Base-by-base conservation (phyloP, 2,329 filamentous ascomycete species). In the Neofusicoccum cordaticola region DNA sequence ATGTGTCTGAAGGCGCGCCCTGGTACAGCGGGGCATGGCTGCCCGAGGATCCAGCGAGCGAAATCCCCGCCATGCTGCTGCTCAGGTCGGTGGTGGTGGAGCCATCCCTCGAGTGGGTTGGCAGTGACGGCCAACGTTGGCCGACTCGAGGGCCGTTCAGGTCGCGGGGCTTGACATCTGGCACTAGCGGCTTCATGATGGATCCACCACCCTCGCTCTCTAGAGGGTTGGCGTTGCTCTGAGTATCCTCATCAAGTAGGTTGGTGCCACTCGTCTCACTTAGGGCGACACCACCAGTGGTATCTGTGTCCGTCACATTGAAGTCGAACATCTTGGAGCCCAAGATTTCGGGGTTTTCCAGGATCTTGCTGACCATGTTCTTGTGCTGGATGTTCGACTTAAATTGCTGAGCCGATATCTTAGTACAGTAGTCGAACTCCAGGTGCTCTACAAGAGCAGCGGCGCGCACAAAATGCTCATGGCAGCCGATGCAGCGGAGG, bases 401-500 rank as follows among this genome's bases (percentile, higher is more conserved):
- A 66, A 86, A 84, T 12, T 82, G 74, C 0, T 71, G 65, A 0
- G 75, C 68, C 2, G 67, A 69, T 66, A 86, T 82, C 2, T 71
- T 72, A 0, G 67, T 53, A 69, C 86, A 88, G 41, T 81, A 71
- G 19, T 81, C 81, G 9, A 78, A 75, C 68, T 88, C 85, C 19
- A 88, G 78, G 68, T 88, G 86, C 15, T 74, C 73, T 64, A 87
- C 81, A 44, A 86, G 72, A 4, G 76, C 75, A 6, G 78, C 74
- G 0, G 85, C 84, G 9, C 78, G 77, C 12, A 73, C 74, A 72
- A 86, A 88, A 2, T 75, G 70, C 9, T 69, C 66, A 4, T 72
- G 68, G 69, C 86, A 88, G 66, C 85, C 86, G 3, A 78, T 71
- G 70, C 86, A 88, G 3, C 71, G 68, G 52, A 88, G 74, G 45